Conservation (phyloP, 805 yeast species). For the Yarrowia sp. region DNA sequence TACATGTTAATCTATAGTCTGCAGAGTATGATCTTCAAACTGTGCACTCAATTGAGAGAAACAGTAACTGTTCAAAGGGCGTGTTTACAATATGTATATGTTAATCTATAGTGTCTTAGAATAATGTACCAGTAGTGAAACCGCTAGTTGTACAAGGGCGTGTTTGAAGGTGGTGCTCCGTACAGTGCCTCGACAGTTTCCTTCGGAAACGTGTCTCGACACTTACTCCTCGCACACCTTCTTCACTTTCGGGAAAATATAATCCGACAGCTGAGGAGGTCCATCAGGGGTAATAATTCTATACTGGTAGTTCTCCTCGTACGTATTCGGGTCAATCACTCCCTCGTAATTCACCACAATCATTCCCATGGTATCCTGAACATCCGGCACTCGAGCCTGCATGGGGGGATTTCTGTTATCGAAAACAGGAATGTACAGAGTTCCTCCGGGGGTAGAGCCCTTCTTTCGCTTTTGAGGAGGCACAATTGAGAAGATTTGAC, state of each 20-base stretch:
- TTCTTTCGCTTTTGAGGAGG: slow-evolving; percentile 36
- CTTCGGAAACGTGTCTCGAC: neutral
- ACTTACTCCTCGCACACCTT: slow-evolving; percentile 36
- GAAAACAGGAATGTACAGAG: slow-evolving; percentile 63
- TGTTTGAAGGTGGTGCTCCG: too few species aligned
- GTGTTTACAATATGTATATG: too few species aligned
- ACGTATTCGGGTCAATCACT: slow-evolving; percentile 53
- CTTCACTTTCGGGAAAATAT: slow-evolving; percentile 45
- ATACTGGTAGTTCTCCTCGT: slow-evolving; percentile 60
- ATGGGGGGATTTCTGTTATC: slow-evolving; percentile 66
- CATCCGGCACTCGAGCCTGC: slow-evolving; percentile 64
- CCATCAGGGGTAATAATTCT: slow-evolving; percentile 52
- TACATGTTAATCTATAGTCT: too few species aligned
- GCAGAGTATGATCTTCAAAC: too few species aligned
- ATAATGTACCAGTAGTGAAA: too few species aligned
- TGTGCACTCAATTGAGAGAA: too few species aligned
- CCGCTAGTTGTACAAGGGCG: too few species aligned
- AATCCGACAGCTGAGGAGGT: slow-evolving; percentile 52
- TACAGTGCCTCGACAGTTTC: too few species aligned
- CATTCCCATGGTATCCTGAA: slow-evolving; percentile 70
- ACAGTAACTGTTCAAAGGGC: too few species aligned
- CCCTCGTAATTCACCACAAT: slow-evolving; percentile 57
- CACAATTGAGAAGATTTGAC: slow-evolving; percentile 17
- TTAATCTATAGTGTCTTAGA: too few species aligned
- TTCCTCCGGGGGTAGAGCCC: slow-evolving; percentile 6